Evolutionary conservation across 1,284 basidiomycete species (phyloP), one percentile per base, ranked within the genome.

Genomic region (Rhodotorula sp.): DNA sequence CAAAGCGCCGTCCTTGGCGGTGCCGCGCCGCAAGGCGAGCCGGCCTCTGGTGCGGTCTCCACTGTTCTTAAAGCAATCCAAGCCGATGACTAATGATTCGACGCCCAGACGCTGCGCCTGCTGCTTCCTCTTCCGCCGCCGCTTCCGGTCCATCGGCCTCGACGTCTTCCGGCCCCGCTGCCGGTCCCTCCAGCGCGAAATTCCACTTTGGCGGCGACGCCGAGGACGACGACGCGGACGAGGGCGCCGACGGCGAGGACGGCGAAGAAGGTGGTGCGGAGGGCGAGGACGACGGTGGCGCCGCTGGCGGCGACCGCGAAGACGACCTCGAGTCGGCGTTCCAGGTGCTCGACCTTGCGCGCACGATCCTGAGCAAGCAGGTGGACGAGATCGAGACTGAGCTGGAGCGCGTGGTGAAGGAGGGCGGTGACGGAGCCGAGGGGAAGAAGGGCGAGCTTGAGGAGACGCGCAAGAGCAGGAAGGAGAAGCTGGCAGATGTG

Each of bases 281-380:
- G 0, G 61, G 25, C 1, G 61, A n/a, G 7, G 61, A 27, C 8
- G 74, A 72, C 41, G 72, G 67, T 23, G 77, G 48, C 16, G 74
- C 41, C 7, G 17, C 66, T 13, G 70, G 59, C 7, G 75, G 60
- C 16, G 72, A 76, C 57, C 60, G 70, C 41, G 76, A 75, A 12
- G 78, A 79, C 50, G 78, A 79, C 60, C 70, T 77, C 72, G 77
- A 76, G 54, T 65, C 61, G 27, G 76, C 78, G 1, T 79, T 75
- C 70, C 53, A 68, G 34, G 64, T 74, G 45, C 70, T 79, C 61
- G 78, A 79, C 53, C 67, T 73, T 41, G 77, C 75, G n/a, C 44
- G 78, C 16, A 64, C 68, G 27, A 76, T 72, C 25, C 60, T 72
- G 21, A 34, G 50, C 3, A 66, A 70, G 41, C 53, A 61, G 41